Evolutionary conservation across 1,284 basidiomycete genomes (phyloP), one percentile per base, ranked within the genome.

Genomic region (Cryptococcus amylolentus): DNA sequence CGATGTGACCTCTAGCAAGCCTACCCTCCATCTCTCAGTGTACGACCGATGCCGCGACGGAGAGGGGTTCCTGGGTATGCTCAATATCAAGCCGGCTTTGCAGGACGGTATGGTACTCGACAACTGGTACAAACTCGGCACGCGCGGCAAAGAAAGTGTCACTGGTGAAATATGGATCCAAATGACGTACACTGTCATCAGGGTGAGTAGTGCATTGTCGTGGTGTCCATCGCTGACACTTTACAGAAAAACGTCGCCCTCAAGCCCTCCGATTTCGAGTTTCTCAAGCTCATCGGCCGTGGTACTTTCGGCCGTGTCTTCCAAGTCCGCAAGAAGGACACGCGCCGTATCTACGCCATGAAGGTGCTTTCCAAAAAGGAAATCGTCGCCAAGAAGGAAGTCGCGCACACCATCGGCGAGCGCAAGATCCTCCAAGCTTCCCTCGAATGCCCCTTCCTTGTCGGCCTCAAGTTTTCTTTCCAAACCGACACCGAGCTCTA

Each of bases 221-320:
- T n/a, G n/a, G 54, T 59, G 53, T 61, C 35, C 9, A 26, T 20
- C n/a, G 26, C 23, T 42, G 18, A 13, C 52, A 5, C 42, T 27
- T 26, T 31, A 43, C 74, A 91, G 89, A 88, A 84, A 60, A 89
- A 88, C 78, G 84, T 86, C 55, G 84, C 89, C 28, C 82, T 94
- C 54, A 89, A 85, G 27, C 91, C 91, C 41, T 85, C 88, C 72
- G 95, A 98, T 76, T 99, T 99, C 72, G 96, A 98, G 71, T 97
- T 98, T 79, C 85, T 99, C 73, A 97, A 97, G 78, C 88, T 98
- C 64, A 98, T 99, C 78, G 96, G 96, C 48, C 87, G 92, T 52
- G 96, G 96, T 5, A 98, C 96, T 0, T 99, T 99, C 75, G 96
- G 96, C n/a, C 88, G 91, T 51, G 95, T 99, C 23, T 98, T 98